Conservation (phyloP, 352 stramenopile species). For the Aphanomyces invadans region DNA sequence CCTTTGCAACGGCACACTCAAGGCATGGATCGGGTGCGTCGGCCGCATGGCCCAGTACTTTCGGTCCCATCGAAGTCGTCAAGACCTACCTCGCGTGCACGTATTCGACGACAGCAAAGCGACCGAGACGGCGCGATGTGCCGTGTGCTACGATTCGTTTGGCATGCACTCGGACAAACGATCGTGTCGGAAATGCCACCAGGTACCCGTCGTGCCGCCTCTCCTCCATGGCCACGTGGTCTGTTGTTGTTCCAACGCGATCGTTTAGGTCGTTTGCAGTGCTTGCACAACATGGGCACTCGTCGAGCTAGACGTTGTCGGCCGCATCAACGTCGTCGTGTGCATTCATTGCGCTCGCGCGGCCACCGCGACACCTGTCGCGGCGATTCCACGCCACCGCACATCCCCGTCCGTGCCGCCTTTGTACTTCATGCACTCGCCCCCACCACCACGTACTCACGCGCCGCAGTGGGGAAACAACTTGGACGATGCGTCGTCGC, state of each 20-base stretch:
- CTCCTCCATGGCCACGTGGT: background rate
- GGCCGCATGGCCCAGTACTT: constrained; percentile 17
- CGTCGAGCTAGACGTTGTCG: constrained; percentile 23
- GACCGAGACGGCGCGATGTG: background rate
- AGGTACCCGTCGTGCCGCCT: background rate
- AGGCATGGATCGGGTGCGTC: constrained; percentile 4
- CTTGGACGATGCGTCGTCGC: background rate
- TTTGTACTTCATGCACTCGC: background rate
- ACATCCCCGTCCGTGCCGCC: background rate
- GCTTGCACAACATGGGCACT: constrained; percentile 11
- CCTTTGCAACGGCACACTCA: constrained; percentile 21
- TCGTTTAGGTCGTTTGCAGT: background rate
- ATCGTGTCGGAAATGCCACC: constrained; percentile 9
- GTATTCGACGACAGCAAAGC: background rate
- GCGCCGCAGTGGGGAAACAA: too few species aligned
- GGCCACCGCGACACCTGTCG: background rate
- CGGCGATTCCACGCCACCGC: background rate
- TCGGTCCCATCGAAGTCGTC: background rate
- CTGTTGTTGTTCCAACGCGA: background rate
- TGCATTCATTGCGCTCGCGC: constrained; percentile 12
- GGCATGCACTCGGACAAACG: constrained; percentile 8
- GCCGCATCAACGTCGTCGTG: constrained; percentile 20
- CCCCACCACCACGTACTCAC: too few species aligned
- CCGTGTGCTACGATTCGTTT: constrained; percentile 16
- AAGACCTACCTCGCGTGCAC: background rate